Evolutionary conservation across 2,329 filamentous ascomycete species (phyloP).

Genomic region (Aspergillus pseudonomiae): DNA sequence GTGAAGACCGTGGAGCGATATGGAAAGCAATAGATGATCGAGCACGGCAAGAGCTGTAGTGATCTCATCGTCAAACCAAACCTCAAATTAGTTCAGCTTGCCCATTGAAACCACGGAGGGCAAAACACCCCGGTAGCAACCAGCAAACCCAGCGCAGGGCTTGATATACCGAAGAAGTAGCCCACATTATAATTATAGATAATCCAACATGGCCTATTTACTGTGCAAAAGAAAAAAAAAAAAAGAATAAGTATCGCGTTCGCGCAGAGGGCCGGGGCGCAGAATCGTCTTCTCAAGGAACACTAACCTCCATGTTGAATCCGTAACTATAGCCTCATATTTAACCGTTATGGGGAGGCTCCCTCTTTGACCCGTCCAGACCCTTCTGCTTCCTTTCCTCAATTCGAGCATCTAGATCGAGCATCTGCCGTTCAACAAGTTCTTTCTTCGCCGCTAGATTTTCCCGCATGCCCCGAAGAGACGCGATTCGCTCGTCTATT

Average conservation of each 20-base stretch:
- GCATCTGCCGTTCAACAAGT: slow-evolving; percentile 61
- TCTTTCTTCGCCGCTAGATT: slow-evolving; percentile 55
- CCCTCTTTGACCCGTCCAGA: slow-evolving; percentile 31
- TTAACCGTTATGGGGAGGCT: slow-evolving; percentile 22
- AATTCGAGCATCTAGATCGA: slow-evolving; percentile 49
- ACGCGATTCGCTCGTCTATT: slow-evolving; percentile 58
- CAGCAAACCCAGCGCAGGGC: not conserved
- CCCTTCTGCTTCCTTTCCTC: slow-evolving; percentile 44
- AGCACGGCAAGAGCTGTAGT: not conserved
- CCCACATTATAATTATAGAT: not conserved
- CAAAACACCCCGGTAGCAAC: not conserved
- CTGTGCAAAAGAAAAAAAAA: not conserved
- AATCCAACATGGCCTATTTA: not conserved
- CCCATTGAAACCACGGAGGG: not conserved
- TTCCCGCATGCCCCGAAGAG: slow-evolving; percentile 55
- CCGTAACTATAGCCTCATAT: slow-evolving; percentile 4
- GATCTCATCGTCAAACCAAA: not conserved
- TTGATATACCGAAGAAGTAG: not conserved
- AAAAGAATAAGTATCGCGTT: not conserved
- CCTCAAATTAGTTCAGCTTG: not conserved
- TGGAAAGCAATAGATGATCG: not conserved
- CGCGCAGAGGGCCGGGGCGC: not conserved
- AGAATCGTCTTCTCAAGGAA: not conserved
- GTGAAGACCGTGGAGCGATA: not conserved
- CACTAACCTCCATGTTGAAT: not conserved